Conservation (phyloP, 106 monocot species). For the Dendrobium huoshanense region DNA sequence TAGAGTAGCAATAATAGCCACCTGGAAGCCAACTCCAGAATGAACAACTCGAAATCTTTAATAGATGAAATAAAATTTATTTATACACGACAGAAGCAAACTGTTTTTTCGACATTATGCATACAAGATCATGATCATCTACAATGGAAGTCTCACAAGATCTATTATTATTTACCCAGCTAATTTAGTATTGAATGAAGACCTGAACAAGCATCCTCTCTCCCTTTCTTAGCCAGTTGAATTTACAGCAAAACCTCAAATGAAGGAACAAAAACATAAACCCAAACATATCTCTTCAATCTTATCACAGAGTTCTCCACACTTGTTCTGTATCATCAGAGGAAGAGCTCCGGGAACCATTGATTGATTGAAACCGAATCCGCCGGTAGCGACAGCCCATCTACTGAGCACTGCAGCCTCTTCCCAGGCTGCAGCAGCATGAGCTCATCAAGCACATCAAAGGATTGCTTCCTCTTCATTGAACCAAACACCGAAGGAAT, state of each 20-base stretch:
- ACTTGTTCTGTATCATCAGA: background rate
- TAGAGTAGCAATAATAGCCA: no score
- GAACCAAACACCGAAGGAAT: background rate
- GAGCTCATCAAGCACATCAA: background rate
- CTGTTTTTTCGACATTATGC: no score
- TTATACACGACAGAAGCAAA: no score
- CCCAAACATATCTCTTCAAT: background rate
- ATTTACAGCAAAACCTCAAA: no score
- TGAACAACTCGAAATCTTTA: no score
- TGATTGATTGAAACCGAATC: background rate
- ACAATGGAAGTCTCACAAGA: no score
- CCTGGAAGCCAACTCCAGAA: no score
- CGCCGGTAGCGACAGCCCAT: background rate
- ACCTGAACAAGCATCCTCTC: background rate
- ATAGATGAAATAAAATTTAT: no score
- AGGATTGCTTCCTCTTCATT: conserved; percentile 1
- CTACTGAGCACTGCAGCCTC: background rate
- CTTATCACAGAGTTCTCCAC: no score
- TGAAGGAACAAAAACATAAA: background rate
- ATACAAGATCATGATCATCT: no score
- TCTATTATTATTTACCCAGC: no score
- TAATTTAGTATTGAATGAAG: background rate
- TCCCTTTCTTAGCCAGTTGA: no score
- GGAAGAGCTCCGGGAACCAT: conserved; percentile 3
- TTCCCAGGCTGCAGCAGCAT: conserved; percentile 8